Evolutionary conservation across 2,329 filamentous ascomycete genomes (phyloP).

Genomic region (Calcarisporium arbuscula): DNA sequence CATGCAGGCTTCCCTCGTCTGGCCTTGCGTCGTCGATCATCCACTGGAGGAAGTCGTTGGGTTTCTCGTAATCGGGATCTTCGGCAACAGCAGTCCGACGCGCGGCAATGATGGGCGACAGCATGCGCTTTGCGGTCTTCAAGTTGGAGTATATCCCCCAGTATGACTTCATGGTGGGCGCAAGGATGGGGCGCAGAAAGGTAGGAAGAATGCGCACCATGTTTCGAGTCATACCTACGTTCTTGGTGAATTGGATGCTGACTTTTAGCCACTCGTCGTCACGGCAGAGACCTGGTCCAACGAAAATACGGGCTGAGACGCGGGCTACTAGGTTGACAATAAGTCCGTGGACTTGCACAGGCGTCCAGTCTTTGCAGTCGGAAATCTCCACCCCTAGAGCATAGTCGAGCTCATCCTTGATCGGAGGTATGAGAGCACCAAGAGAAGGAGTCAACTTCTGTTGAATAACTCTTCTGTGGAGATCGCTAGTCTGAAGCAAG

Average conservation of each 20-base stretch:
- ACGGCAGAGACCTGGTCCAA: conserved; percentile 31
- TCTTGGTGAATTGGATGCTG: too few species aligned
- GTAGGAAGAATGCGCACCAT: too few species aligned
- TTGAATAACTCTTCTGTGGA: conserved; percentile 30
- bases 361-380: conserved; percentile 47
- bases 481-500: conserved; percentile 38
- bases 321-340: conserved; percentile 35
- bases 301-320: conserved; percentile 27
- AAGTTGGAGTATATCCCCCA: too few species aligned
- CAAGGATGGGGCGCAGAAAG: too few species aligned
- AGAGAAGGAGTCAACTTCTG: conserved; percentile 15
- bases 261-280: conserved; percentile 38
- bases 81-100: too few species aligned
- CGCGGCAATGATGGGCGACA: too few species aligned
- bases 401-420: conserved; percentile 41
- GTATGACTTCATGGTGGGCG: too few species aligned
- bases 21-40: conserved; percentile 24
- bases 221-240: too few species aligned
- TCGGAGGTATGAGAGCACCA: conserved; percentile 35
- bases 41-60: conserved; percentile 40
- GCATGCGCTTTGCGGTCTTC: too few species aligned
- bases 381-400: conserved; percentile 42
- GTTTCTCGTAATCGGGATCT: conserved; percentile 26
- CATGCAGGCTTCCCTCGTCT: background rate
- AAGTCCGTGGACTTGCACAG: conserved; percentile 46